Evolutionary conservation across 2,329 filamentous ascomycete species (phyloP).

Genomic region (Aureobasidium sp.): DNA sequence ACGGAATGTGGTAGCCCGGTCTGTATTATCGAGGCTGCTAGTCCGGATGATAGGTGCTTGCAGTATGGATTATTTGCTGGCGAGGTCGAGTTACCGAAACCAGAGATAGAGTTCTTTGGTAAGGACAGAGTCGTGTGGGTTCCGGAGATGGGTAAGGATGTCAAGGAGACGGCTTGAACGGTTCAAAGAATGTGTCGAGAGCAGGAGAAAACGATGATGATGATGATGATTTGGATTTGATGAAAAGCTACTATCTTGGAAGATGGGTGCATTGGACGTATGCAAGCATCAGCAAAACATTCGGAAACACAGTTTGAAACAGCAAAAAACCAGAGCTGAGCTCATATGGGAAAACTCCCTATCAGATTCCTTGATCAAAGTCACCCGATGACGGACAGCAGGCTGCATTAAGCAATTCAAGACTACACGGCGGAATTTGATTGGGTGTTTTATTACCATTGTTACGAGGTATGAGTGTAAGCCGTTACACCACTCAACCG

Average conservation of each 20-base stretch:
- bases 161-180: slow-evolving; percentile 13
- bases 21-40: slow-evolving; percentile 18
- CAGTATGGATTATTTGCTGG: slow-evolving; percentile 20
- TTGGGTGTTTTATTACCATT: neutral
- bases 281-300: neutral
- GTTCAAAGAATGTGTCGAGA: neutral
- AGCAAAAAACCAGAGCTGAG: neutral
- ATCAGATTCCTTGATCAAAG: neutral
- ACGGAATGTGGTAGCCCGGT: slow-evolving; percentile 19
- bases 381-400: neutral
- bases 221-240: neutral
- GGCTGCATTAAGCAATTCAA: neutral
- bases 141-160: slow-evolving; percentile 16
- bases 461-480: neutral
- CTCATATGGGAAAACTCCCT: neutral
- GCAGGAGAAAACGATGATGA: too few relatives aligned
- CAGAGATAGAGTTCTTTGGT: slow-evolving; percentile 20
- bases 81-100: slow-evolving; percentile 16
- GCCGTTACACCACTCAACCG: too few relatives aligned
- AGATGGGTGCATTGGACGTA: neutral
- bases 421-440: neutral
- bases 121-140: slow-evolving; percentile 18
- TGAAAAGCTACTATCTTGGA: neutral
- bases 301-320: neutral
- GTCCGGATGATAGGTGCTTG: slow-evolving; percentile 18